Base-by-base conservation (phyloP, 257 asterid species). In the Nicotiana tomentosiformis region DNA sequence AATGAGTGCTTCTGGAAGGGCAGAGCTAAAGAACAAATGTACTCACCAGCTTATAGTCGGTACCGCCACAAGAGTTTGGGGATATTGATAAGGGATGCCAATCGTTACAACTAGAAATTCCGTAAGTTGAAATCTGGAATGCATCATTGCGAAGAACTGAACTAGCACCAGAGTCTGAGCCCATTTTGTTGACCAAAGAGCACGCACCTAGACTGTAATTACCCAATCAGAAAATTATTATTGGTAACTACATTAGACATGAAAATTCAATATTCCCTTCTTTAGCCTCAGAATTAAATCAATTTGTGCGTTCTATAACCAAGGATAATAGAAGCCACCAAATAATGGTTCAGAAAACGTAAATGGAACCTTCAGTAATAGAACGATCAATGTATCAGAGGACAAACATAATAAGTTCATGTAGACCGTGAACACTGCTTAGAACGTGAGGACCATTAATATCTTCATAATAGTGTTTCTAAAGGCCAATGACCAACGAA, bases 1-100 rank as follows among this genome's bases (percentile, higher is more conserved):
- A 39, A 43, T 1, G 12, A 43, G 51, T 43, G 51, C 51, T 43
- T 43, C 51, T 43, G 3, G 12, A 43, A 43, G 51, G 51, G 12
- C 51, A 74, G 62, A 74, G 64, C 26, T 74, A 33, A 60, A 46
- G 66, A 61, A 61, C 56, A 83, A 77, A 76, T 62, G 57, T 53
- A 80, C 86, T 57, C 51, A 89, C 90, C 89, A 85, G 85, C 81
- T 82, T 82, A 82, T 85, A 85, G 82, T 85, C 89, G 77, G 70
- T 82, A 32, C 90, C 88, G 11, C 91, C 90, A 66, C 26, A 49
- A 14, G 83, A 55, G 55, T 87, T 87, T 77, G 86, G 78, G 72
- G 83, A 84, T 79, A 89, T 56, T 37, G 87, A 89, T 80, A 80
- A 58, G 32, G 91, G 89, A 77, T 77, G 86, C 90, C 90, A 87